Evolutionary conservation across 352 stramenopile species (phyloP).

Genomic region (Phytophthora citrophthora): DNA sequence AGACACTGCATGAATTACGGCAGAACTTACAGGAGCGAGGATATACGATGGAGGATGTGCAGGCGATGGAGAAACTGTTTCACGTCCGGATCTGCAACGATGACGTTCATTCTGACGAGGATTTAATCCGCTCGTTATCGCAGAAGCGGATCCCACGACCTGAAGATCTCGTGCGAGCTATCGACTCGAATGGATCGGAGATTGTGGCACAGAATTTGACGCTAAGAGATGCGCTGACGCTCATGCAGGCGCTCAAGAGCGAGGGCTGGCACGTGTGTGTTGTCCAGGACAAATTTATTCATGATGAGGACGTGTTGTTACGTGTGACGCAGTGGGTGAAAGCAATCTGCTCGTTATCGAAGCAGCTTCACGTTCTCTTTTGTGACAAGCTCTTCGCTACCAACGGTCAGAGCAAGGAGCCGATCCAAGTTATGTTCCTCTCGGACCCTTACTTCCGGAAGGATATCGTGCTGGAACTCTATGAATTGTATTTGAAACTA

Average conservation of each 20-base stretch:
- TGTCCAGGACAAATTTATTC: constrained; percentile 72
- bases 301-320: constrained; percentile 71
- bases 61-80: constrained; percentile 63
- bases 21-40: constrained; percentile 22
- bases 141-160: constrained; percentile 71
- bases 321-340: constrained; percentile 83
- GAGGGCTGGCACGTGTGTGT: constrained; percentile 89
- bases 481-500: constrained; percentile 95
- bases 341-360: constrained; percentile 60
- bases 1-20: constrained; percentile 42
- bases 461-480: constrained; percentile 89
- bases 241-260: constrained; percentile 81
- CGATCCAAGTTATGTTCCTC: constrained; percentile 92
- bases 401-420: constrained; percentile 52
- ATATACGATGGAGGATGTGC: constrained; percentile 20
- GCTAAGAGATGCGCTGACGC: constrained; percentile 62
- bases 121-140: constrained; percentile 94
- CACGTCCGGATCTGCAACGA: constrained; percentile 97
- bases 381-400: constrained; percentile 72
- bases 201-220: constrained; percentile 63
- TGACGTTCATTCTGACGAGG: constrained; percentile 98
- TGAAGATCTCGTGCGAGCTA: constrained; percentile 65
- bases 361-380: constrained; percentile 68
- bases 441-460: constrained; percentile 96
- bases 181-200: constrained; percentile 81